These are phyloP conservation scores for Allium sativum DNA, from an alignment of 106 monocot genomes.

Conservation along the genomic window DNA sequence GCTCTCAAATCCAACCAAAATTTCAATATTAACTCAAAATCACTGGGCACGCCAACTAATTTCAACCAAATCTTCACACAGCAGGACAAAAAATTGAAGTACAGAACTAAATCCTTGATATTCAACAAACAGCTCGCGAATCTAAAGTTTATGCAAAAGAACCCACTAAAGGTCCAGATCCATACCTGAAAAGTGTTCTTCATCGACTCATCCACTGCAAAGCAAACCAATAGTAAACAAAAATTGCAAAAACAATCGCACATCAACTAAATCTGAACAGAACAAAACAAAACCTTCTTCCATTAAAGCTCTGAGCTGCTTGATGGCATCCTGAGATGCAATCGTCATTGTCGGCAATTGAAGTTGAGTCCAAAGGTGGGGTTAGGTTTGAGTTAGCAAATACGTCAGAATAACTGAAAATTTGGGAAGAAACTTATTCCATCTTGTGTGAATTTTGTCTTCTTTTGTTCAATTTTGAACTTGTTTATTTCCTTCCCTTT, in stretches of 20 bases:
- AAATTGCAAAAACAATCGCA: neutral
- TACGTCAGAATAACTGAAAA: too few species aligned
- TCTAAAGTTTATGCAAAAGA: conserved; percentile 1
- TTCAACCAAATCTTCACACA: too few species aligned
- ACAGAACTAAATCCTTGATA: neutral
- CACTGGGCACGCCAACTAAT: neutral
- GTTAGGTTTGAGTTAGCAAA: neutral
- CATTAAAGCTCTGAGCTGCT: conserved; percentile 35
- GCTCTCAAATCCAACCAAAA: neutral
- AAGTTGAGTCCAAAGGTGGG: neutral
- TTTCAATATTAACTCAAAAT: neutral
- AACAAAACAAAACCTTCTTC: conserved; percentile 25
- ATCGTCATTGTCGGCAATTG: conserved; percentile 18
- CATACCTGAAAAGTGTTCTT: conserved; percentile 58
- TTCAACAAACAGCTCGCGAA: conserved; percentile 10
- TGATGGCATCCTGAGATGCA: conserved; percentile 39
- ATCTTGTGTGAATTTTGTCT: too few species aligned
- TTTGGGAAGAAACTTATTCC: too few species aligned
- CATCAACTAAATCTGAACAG: neutral
- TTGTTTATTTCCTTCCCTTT: too few species aligned
- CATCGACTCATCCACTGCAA: conserved; percentile 54
- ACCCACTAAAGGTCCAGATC: neutral
- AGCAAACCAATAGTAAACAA: neutral
- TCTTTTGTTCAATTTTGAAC: too few species aligned
- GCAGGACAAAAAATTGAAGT: neutral